Evolutionary conservation across 163 green algal species (phyloP), one percentile per base, ranked within the genome.

Genomic region (Scenedesmus sp.): DNA sequence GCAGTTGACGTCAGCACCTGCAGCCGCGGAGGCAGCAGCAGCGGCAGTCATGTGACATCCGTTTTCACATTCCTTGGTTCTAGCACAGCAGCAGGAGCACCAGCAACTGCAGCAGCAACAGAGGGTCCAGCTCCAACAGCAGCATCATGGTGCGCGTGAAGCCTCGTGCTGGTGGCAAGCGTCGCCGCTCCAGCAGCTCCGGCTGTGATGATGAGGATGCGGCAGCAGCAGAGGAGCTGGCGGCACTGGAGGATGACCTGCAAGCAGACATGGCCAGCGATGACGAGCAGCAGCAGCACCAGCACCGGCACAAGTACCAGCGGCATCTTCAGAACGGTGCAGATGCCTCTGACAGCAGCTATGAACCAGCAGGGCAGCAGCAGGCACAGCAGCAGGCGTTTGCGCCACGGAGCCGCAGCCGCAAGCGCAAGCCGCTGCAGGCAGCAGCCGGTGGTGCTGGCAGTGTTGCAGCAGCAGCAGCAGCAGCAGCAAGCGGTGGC

Each of bases 141-240:
- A 76, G 65, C 24, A 59, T 26, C 53, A 88, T 88, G 83, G 83
- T 44, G 40, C 83, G 83, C 20, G 37, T 79, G 37, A 88, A 88
- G 59, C 83, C 83, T 5, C n/a, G 35, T 49, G 37, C 10, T 30
- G 83, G 5, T 22, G 35, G 18, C 51, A 88, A 88, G 83, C 83
- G 83, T 7, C n/a, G 35, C 40, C 35, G 49, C 40, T 61, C 33
- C 18, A 53, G 35, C 35, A 79, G 59, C 53, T 80, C 83, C 3
- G 56, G 40, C 81, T 85, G 65, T 40, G 65, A 76, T 18, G 65
- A 76, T 76, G 65, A 76, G 65, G 65, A 76, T 22, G 30, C 5
- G 30, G 65, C 65, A 76, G 65, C 65, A 76, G 65, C 6, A 7
- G 6, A 76, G 30, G 65, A 76, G 65, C 65, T 76, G 65, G 65